phyloP scores from a whole-genome alignment of 208 protist genomes.

The Kentomonas sorsogonicus region DNA sequence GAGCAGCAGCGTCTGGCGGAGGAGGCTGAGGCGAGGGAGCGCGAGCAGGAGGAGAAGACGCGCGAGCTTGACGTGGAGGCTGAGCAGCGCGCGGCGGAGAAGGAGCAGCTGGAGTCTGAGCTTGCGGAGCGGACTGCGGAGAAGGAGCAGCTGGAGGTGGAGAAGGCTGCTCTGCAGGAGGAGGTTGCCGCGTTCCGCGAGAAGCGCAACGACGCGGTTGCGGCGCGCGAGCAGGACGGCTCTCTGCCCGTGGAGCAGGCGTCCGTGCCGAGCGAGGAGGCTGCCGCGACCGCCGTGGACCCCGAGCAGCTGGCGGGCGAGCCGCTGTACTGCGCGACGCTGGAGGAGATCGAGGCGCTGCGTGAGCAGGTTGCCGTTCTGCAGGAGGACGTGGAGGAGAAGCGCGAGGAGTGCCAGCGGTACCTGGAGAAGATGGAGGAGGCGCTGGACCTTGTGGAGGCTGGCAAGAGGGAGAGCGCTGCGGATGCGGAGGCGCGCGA shows the following conservation, averaged over 20 bases:
- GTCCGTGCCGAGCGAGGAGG: too few species aligned
- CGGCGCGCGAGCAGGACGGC: too few species aligned
- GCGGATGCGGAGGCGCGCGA: slow-evolving; percentile 16
- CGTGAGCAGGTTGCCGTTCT: slow-evolving; percentile 3
- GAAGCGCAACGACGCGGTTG: too few species aligned
- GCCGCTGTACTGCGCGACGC: too few species aligned
- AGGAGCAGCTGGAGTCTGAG: background rate
- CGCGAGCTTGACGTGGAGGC: too few species aligned
- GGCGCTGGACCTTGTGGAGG: slow-evolving; percentile 6
- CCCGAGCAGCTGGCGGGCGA: too few species aligned
- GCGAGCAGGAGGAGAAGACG: background rate
- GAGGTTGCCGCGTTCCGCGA: too few species aligned
- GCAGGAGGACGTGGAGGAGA: slow-evolving; percentile 4
- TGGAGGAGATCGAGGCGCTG: background rate
- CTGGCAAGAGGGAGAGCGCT: slow-evolving; percentile 10
- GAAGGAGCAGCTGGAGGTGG: background rate
- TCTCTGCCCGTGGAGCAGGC: too few species aligned
- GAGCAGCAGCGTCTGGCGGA: too few species aligned
- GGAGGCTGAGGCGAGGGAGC: too few species aligned
- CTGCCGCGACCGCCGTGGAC: too few species aligned
- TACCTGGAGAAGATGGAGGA: slow-evolving; percentile 5
- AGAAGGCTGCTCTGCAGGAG: slow-evolving; percentile 1
- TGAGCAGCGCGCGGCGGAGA: too few species aligned
- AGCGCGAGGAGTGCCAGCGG: background rate
- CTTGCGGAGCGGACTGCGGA: background rate